Conservation (phyloP, 345 rosid species). For the Citrus mangshanensis region DNA sequence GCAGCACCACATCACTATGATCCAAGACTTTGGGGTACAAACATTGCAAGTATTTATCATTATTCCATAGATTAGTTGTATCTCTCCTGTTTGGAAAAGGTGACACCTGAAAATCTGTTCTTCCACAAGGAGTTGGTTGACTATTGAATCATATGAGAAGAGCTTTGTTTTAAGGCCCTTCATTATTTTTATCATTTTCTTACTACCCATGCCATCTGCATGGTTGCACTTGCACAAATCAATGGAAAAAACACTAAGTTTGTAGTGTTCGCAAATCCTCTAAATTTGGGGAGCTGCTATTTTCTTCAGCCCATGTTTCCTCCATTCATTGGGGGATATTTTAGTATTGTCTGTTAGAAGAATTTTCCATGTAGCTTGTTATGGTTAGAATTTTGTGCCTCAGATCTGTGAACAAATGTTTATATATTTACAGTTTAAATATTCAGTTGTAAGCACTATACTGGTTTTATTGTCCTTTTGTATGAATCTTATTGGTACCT, state of each 20-base stretch:
- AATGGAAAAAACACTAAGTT: neutral
- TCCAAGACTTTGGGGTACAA: no score
- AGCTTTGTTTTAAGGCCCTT: no score
- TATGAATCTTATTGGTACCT: neutral
- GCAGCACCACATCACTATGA: no score
- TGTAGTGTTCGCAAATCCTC: neutral
- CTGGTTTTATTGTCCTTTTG: neutral
- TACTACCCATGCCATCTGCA: neutral
- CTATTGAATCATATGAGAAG: no score
- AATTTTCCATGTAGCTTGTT: neutral
- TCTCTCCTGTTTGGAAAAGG: neutral
- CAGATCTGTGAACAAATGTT: neutral
- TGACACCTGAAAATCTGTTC: neutral
- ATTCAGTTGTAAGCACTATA: neutral
- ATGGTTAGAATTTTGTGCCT: neutral
- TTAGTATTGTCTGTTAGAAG: neutral
- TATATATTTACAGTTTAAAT: neutral
- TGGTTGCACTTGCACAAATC: neutral
- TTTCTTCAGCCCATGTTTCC: neutral
- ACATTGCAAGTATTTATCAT: no score
- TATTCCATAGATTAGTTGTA: no score
- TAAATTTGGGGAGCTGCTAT: neutral
- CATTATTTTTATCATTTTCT: neutral
- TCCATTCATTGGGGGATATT: neutral
- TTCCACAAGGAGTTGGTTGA: neutral